phyloP scores from a whole-genome alignment of 495 filamentous ascomycete genomes.

The Aspergillus taichungensis region DNA sequence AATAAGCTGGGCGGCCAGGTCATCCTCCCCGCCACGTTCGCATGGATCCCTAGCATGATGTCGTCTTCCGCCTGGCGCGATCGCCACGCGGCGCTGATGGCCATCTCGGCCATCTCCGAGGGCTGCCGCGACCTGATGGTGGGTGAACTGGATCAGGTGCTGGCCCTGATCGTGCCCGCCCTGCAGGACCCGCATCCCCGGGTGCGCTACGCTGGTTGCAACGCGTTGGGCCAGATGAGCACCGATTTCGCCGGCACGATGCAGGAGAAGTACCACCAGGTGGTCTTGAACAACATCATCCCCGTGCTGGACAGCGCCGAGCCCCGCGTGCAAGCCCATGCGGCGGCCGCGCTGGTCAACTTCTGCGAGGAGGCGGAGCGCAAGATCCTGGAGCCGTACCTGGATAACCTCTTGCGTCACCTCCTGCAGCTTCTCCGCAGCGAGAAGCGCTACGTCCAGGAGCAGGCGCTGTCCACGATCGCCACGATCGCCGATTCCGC shows the following conservation, averaged over 20 bases:
- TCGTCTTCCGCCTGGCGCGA: constrained; percentile 91
- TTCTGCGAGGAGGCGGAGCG: constrained; percentile 99
- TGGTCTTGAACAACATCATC: constrained; percentile 82
- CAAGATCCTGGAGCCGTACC: constrained; percentile 82
- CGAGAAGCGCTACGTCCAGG: constrained; percentile 91
- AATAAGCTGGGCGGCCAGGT: constrained; percentile 90
- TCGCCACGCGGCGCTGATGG: constrained; percentile 96
- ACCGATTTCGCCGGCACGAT: constrained; percentile 98
- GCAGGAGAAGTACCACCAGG: constrained; percentile 88
- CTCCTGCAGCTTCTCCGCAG: constrained; percentile 79
- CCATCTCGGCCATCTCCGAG: constrained; percentile 97
- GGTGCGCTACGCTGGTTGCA: constrained; percentile 96
- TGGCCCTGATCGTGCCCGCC: constrained; percentile 87
- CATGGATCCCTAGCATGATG: constrained; percentile 97
- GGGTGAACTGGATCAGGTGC: constrained; percentile 83
- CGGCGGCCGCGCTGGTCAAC: constrained; percentile 94
- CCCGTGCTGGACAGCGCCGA: constrained; percentile 85
- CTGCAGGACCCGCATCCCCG: constrained; percentile 88
- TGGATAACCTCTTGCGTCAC: constrained; percentile 75
- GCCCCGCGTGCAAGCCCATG: constrained; percentile 92
- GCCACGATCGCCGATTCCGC: constrained; percentile 98
- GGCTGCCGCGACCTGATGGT: constrained; percentile 95
- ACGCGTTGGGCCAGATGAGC: constrained; percentile 99
- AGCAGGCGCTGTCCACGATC: constrained; percentile 96
- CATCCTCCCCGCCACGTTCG: constrained; percentile 87